Evolutionary conservation across 768 basidiomycete genomes (phyloP).

Genomic region (Calocybe indica): DNA sequence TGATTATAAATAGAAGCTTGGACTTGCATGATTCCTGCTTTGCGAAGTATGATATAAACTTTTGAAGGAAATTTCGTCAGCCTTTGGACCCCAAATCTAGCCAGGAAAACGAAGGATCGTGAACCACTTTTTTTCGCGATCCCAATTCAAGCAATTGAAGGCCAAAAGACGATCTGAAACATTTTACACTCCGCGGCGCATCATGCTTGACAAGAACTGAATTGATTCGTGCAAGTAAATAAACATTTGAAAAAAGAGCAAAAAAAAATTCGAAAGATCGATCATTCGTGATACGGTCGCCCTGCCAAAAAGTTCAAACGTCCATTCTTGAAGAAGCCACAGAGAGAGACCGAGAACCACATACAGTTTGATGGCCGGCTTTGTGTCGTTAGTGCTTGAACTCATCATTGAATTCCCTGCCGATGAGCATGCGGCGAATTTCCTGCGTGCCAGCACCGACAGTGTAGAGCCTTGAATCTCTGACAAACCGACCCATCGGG

Average conservation of each 20-base stretch:
- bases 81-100: conserved; percentile 18
- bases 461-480: conserved; percentile 85
- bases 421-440: conserved; percentile 91
- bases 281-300: no score
- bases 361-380: no score
- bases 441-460: conserved; percentile 98
- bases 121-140: no score
- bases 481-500: conserved; percentile 79
- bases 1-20: conserved; percentile 10
- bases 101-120: conserved; percentile 8
- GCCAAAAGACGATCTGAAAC: conserved; percentile 16
- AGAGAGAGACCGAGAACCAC: no score
- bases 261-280: background rate
- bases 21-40: conserved; percentile 1
- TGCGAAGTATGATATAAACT: conserved; percentile 5
- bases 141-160: background rate
- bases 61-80: conserved; percentile 8
- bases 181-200: conserved; percentile 15
- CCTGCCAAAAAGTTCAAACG: no score
- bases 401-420: conserved; percentile 85
- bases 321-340: no score
- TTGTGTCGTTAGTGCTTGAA: conserved; percentile 20
- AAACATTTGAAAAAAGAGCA: conserved; percentile 3
- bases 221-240: background rate
- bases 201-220: background rate